Evolutionary conservation across 1,284 basidiomycete genomes (phyloP), one percentile per base, ranked within the genome.

Genomic region (Trametes versicolor): DNA sequence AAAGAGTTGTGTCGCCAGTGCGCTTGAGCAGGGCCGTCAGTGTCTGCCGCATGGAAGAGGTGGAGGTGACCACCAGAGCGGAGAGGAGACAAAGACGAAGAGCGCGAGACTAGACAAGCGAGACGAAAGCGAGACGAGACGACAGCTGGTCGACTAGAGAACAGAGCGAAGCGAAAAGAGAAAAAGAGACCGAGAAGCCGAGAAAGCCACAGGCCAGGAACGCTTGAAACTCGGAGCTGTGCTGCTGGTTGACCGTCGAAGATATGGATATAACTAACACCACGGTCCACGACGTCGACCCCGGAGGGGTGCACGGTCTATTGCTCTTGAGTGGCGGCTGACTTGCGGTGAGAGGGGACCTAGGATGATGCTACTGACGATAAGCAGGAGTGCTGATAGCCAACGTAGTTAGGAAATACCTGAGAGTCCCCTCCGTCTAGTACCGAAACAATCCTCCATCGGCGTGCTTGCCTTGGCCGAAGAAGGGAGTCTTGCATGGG

Each of bases 401-500:
- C 2, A 7, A 19, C 15, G 19, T 8, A n/a, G 19, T 15, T 4
- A 43, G 3, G 29, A 19, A 10, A 43, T 43, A 43, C 41, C 19
- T 19, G 5, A 17, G 19, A 17, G 41, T 19, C 15, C 41, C 41
- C 19, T 17, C 41, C 15, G 19, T 17, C 41, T 13, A 19, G 15
- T 43, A 43, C 4, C 19, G 4, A 8, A n/a, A n/a, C 6, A 19
- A 43, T 17, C 41, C 41, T 43, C 21, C 27, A 17, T 47, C 50
- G 51, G 23, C 41, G 32, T 60, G 41, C 37, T 60, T 53, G 50
- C 23, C 50, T 10, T 36, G 47, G 51, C 27, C 39, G n/a, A 53
- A 12, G 29, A 47, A 27, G 32, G 23, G 1, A 19, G 41, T n/a
- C 27, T 25, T 39, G 25, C 12, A 10, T 49, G 32, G 34, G 50